These are phyloP conservation scores for Caloboletus firmus DNA, from an alignment of 1,284 basidiomycete species.

Conservation along the genomic window DNA sequence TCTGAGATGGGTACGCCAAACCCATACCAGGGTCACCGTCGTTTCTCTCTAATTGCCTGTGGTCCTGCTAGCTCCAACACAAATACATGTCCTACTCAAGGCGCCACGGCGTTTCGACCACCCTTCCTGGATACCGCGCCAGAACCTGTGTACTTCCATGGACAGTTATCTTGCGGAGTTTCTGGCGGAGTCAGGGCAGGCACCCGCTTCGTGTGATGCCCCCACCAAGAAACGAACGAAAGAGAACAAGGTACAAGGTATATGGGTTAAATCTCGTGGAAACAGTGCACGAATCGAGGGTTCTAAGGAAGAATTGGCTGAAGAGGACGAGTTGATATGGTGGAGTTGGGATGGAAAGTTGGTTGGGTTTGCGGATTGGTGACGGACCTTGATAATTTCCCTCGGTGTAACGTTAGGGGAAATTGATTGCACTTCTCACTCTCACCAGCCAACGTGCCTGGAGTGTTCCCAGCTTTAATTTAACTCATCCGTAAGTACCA, in stretches of 20 bases:
- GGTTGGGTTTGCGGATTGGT: conserved; percentile 71
- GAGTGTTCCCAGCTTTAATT: background rate
- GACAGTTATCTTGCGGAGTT: conserved; percentile 43
- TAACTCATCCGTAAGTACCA: background rate
- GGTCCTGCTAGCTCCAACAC: conserved; percentile 54
- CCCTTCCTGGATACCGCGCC: conserved; percentile 72
- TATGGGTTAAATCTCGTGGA: conserved; percentile 49
- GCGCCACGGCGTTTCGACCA: conserved; percentile 71
- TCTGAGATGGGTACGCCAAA: conserved; percentile 55
- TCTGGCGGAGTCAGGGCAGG: conserved; percentile 30
- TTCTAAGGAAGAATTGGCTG: conserved; percentile 27
- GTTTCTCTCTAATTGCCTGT: background rate
- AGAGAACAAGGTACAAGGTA: conserved; percentile 52
- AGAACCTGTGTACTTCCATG: conserved; percentile 50
- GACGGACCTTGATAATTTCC: conserved; percentile 2
- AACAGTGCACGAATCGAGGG: background rate
- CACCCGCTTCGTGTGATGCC: background rate
- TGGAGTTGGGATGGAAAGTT: conserved; percentile 78
- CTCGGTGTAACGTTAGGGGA: background rate
- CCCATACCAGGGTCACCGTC: background rate
- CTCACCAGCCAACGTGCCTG: background rate
- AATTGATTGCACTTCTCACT: background rate
- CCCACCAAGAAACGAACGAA: conserved; percentile 28
- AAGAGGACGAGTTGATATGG: conserved; percentile 76
- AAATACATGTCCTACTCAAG: conserved; percentile 66